Evolutionary conservation across 2,329 filamentous ascomycete species (phyloP), one percentile per base, ranked within the genome.

Genomic region (Neurospora sp.): DNA sequence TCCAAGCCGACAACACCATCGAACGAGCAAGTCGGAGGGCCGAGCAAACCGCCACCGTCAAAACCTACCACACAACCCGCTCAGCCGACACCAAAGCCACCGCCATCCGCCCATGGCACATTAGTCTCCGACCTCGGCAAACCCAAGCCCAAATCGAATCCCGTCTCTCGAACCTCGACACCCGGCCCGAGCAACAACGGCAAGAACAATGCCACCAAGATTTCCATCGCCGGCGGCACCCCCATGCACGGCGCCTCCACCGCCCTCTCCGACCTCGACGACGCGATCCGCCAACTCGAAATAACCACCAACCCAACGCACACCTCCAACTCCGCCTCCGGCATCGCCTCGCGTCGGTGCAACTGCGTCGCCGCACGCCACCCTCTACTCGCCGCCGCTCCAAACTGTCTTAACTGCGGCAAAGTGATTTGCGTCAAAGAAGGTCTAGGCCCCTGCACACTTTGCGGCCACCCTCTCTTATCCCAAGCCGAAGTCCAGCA

Each of bases 341-440:
- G 86, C 72, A 83, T 89, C 36, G 81, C 82, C 10, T 84, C 88
- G 68, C 87, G 91, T 7, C 89, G 89, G 70, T 99, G 96, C 80
- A 91, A 91, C 75, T 99, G 96, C 79, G 93, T 96, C 76, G 96
- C 92, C 0, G 89, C 91, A 0, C 88, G 92, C 1, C 96, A 99
- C 79, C 92, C 95, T 0, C 86, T 98, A 19, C 19, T 97, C 66
- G 88, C 88, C n/a, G 93, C 95, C 0, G 93, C 94, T 0, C 96
- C 96, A 0, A 99, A 98, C 78, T 99, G 96, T 78, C 82, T 96
- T 17, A 90, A 87, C 66, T 99, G 96, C 76, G 96, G 96, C 71
- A 98, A 98, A 79, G 93, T 99, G 13, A 90, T 98, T 69, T 99
- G 96, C 78, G 89, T 97, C 33, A 94, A 96, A 76, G 94, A 99